Base-by-base conservation (phyloP, 495 filamentous ascomycete species). In the Penicillium fimorum region DNA sequence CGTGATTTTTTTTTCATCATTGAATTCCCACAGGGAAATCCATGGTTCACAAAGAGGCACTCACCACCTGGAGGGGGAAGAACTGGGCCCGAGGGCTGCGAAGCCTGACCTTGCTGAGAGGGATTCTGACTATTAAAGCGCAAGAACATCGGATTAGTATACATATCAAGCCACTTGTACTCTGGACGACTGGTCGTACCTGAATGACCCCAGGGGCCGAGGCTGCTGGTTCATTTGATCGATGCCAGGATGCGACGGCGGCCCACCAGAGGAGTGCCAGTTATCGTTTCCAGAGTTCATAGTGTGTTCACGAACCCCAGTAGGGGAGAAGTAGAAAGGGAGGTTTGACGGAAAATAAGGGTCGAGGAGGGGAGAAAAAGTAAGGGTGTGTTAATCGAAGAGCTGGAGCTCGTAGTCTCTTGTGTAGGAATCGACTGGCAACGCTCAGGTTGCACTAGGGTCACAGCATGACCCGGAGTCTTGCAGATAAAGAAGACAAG, bases 221-320 rank as follows among this genome's bases (percentile, higher is more conserved):
- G 73, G 70, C 53, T 72, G 74, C 59, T 76, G 75, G 57, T 68
- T 75, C 65, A 77, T 72, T 47, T 75, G 75, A 52, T 79, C 76
- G 70, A 79, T 73, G 55, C 67, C 62, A 62, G 74, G 70, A 64
- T 76, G 76, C 60, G 73, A 70, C 56, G 76, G 74, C 27, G 71
- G 70, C 53, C 74, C 74, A 63, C 73, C 73, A 33, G 74, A 66
- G 53, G 69, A 70, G 66, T 77, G 76, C 76, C 74, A 79, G 61
- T 67, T 74, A 71, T 79, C 74, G 57, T 72, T 77, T 62, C 76
- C 74, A 65, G 76, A 65, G 61, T 77, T 77, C 74, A 79, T 79
- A 63, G 51, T 70, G 48, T 58, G 44, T 45, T 50, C 66, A 71
- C 67, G 60, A 65, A 69, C 60, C 7, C 29, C 30, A 41, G 29